Conservation (phyloP, 148 eudicot species). For the Camellia lanceoleosa region DNA sequence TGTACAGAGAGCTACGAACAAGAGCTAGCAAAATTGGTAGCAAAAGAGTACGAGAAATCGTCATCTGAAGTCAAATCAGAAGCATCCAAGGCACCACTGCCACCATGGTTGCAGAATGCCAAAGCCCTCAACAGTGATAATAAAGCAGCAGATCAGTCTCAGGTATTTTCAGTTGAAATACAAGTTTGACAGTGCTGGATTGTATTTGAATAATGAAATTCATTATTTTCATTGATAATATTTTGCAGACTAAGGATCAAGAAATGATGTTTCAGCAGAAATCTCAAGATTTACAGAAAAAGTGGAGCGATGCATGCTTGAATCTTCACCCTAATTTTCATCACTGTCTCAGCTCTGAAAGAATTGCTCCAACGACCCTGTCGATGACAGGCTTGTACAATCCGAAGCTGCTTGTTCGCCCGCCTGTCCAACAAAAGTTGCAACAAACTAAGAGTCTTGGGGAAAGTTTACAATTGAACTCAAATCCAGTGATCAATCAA, state of each 20-base stretch:
- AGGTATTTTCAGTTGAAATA: conserved; percentile 34
- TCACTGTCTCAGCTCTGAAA: conserved; percentile 39
- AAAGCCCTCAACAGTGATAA: conserved; percentile 26
- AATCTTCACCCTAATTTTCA: conserved; percentile 73
- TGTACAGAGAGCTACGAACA: conserved; percentile 63
- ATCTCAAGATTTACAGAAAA: conserved; percentile 73
- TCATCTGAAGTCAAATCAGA: conserved; percentile 43
- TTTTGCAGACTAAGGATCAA: conserved; percentile 55
- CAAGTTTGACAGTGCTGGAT: neutral
- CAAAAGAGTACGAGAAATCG: conserved; percentile 50
- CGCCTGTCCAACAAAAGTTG: conserved; percentile 49
- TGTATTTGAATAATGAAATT: neutral
- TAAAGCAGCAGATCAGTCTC: conserved; percentile 31
- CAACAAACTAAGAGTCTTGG: conserved; percentile 42
- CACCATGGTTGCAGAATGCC: conserved; percentile 80
- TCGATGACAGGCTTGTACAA: conserved; percentile 54
- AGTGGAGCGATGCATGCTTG: conserved; percentile 78
- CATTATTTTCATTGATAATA: neutral
- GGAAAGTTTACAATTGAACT: conserved; percentile 42
- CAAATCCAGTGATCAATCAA: conserved; percentile 25
- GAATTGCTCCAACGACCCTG: conserved; percentile 42
- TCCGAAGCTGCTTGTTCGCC: conserved; percentile 50
- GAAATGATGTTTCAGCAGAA: conserved; percentile 50
- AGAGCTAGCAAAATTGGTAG: conserved; percentile 47
- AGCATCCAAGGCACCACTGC: conserved; percentile 40